These are phyloP conservation scores for Bruguiera hainesii DNA, from an alignment of 441 rosid genomes.

Conservation along the genomic window DNA sequence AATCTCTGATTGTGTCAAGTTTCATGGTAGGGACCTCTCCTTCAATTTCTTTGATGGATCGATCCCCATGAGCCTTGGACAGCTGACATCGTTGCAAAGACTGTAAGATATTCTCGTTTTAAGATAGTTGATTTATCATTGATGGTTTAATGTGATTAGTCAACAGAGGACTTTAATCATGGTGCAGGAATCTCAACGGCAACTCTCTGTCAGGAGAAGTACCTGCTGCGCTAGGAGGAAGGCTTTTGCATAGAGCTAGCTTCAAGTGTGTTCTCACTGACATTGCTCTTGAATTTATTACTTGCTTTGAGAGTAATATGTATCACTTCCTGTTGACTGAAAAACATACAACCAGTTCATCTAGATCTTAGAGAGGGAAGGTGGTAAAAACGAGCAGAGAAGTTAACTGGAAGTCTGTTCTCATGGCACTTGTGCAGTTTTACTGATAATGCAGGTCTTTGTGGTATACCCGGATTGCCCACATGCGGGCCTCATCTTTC, in stretches of 20 bases:
- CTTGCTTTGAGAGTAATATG: conserved; percentile 3
- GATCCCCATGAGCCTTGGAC: conserved; percentile 87
- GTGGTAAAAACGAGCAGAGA: too few relatives aligned
- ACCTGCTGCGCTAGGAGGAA: conserved; percentile 91
- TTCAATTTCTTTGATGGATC: conserved; percentile 79
- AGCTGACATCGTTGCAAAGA: conserved; percentile 61
- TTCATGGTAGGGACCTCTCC: conserved; percentile 76
- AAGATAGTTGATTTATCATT: conserved; percentile 4
- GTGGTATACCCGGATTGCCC: conserved; percentile 93
- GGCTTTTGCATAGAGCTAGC: conserved; percentile 89
- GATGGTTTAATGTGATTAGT: background rate
- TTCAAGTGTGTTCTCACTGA: conserved; percentile 62
- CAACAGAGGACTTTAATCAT: conserved; percentile 11
- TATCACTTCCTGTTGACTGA: background rate
- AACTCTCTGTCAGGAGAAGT: conserved; percentile 88
- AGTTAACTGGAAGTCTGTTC: conserved; percentile 7
- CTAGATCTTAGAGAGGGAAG: background rate
- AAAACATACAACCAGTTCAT: background rate
- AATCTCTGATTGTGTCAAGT: conserved; percentile 14
- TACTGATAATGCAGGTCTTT: conserved; percentile 90
- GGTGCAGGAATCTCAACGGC: conserved; percentile 81
- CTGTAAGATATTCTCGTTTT: conserved; percentile 47
- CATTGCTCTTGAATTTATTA: conserved; percentile 2
- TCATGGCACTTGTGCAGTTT: conserved; percentile 50
- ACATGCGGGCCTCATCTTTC: conserved; percentile 77